phyloP scores from a whole-genome alignment of 129 eudicot species.

The Daucus carota region DH1_v3.0 NC_030387.2:7362001-7362500 shows the following conservation, averaged over 20 bases:
- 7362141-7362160: not conserved
- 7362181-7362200: not conserved
- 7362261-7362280: not conserved
- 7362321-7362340: constrained; percentile 73
- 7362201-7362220: not conserved
- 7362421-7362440: not conserved
- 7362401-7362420: not conserved
- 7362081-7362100: not conserved
- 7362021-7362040: not conserved
- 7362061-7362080: not conserved
- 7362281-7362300: constrained; percentile 86
- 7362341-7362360: constrained; percentile 87
- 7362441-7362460: not conserved
- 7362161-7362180: not conserved
- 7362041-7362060: not conserved
- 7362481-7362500: not conserved
- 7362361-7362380: constrained; percentile 99
- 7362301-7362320: constrained; percentile 88
- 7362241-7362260: not conserved
- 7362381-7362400: constrained; percentile 79
- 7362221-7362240: not conserved
- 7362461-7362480: not conserved
- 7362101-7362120: not conserved
- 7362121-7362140: not conserved
- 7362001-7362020: not conserved